Evolutionary conservation across 495 filamentous ascomycete species (phyloP), one percentile per base, ranked within the genome.

Genomic region (Annulohypoxylon bovei): DNA sequence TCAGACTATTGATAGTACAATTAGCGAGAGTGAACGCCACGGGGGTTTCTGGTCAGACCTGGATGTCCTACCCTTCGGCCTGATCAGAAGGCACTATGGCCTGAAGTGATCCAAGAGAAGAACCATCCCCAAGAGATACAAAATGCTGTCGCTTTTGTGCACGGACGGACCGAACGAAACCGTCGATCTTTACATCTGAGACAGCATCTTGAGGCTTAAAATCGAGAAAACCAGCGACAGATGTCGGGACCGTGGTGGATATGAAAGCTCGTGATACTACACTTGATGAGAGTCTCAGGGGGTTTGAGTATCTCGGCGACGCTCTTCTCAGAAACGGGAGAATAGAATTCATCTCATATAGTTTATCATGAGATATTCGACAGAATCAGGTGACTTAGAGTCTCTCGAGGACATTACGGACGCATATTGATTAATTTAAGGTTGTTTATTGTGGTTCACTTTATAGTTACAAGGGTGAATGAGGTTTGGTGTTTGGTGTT

Each of bases 91-190:
- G 88, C 65, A 98, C 79, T 27, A 98, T 87, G 30, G 90, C 95
- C 81, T 99, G 96, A 44, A 98, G 73, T 46, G 93, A 81, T 52
- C 89, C 81, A 47, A 91, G 79, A 30, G 90, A 93, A 12, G 96
- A 97, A 33, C 95, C 95, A 84, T 99, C 95, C 4, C 91, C 89
- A 56, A 99, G 83, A 56, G 92, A 86, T 14, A 93, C 92, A 81
- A 99, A 99, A 12, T 89, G 88, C 65, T 88, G 82, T 44, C 84
- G 84, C 80, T 97, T 97, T 81, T 96, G 94, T 73, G 92, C 91
- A 61, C 96, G 88, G 61, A 98, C 88, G 14, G 93, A 93, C 50
- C 92, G 88, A 65, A 98, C 83, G 79, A 90, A 94, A 33, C 95
- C 95, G 74, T 92, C 85, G 65, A 97, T 82, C 46, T 80, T 76